phyloP scores from a whole-genome alignment of 2,329 filamentous ascomycete species.

The Alternaria arborescens region DNA sequence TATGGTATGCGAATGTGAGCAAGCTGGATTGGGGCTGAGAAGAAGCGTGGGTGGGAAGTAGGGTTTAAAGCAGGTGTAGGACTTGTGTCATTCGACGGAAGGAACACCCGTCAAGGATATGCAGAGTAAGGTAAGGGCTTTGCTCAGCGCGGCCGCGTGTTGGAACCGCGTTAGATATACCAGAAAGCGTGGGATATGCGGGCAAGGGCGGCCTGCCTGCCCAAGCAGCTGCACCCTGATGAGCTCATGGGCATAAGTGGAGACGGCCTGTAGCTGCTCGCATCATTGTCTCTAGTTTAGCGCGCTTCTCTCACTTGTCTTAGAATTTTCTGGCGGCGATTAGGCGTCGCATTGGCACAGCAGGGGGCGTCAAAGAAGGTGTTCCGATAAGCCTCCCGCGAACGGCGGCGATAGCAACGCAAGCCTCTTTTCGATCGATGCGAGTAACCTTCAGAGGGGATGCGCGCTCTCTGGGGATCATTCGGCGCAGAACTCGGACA shows the following conservation, averaged over 20 bases:
- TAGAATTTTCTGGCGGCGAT: constrained; percentile 21
- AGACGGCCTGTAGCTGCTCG: constrained; percentile 14
- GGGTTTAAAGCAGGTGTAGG: not conserved
- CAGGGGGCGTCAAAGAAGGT: constrained; percentile 31
- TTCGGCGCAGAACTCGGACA: not conserved
- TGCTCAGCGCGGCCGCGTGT: constrained; percentile 14
- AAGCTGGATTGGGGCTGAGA: constrained; percentile 8
- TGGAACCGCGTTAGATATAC: constrained; percentile 17
- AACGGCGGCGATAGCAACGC: constrained; percentile 31
- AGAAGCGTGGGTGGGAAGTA: constrained; percentile 6
- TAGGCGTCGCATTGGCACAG: constrained; percentile 6
- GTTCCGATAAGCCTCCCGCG: constrained; percentile 34
- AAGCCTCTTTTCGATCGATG: constrained; percentile 7
- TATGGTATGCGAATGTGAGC: constrained; percentile 13
- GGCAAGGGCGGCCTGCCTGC: constrained; percentile 32
- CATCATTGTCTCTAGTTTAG: constrained; percentile 15
- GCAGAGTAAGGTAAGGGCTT: not conserved
- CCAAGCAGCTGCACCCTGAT: constrained; percentile 19
- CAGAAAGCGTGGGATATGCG: constrained; percentile 25
- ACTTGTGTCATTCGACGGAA: constrained; percentile 2
- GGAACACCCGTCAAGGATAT: not conserved
- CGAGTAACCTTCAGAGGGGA: not conserved
- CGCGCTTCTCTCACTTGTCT: constrained; percentile 11
- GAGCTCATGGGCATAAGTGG: constrained; percentile 25
- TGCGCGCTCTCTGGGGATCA: constrained; percentile 2